A percentile compares a stretch with the other conserved stretches of the same genome.
Conservation (phyloP, 495 filamentous ascomycete species). For the Alectoria sarmentosa region DNA sequence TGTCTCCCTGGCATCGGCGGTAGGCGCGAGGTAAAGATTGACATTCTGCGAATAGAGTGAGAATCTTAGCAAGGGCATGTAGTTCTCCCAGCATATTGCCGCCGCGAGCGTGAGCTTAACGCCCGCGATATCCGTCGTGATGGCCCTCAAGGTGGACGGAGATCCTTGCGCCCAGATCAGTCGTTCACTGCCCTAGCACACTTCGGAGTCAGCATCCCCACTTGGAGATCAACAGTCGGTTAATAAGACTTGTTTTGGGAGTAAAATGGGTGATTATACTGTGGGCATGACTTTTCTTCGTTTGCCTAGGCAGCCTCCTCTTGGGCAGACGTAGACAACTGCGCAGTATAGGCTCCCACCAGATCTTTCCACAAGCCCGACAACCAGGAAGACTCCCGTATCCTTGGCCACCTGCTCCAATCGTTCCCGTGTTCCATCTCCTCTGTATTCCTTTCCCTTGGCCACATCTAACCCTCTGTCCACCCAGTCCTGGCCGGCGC, state of each 20-base stretch:
- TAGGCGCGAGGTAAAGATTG: constrained; percentile 87
- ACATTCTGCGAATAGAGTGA: constrained; percentile 86
- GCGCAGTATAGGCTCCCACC: constrained; percentile 82
- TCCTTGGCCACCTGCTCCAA: constrained; percentile 67
- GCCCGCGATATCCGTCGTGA: constrained; percentile 72
- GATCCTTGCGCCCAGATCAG: constrained; percentile 88
- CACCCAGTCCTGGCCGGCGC: constrained; percentile 69
- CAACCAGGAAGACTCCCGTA: constrained; percentile 72
- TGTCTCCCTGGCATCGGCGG: constrained; percentile 76
- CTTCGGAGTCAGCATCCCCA: too few relatives aligned
- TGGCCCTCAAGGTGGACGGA: constrained; percentile 68
- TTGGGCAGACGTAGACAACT: constrained; percentile 76
- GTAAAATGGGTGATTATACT: too few relatives aligned
- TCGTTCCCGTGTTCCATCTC: constrained; percentile 80
- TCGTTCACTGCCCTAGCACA: constrained; percentile 67
- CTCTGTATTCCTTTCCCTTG: constrained; percentile 45
- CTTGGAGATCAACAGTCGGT: too few relatives aligned
- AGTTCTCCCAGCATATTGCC: constrained; percentile 97
- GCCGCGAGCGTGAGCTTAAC: constrained; percentile 71
- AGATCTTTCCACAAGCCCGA: constrained; percentile 70
- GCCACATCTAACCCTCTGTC: constrained; percentile 50
- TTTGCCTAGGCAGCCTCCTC: constrained; percentile 68
- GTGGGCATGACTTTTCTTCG: constrained; percentile 95
- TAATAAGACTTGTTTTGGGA: too few relatives aligned
- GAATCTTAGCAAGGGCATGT: constrained; percentile 81